These are phyloP conservation scores for Corymbia calophylla DNA, from an alignment of 441 rosid genomes.

Conservation along the genomic window DNA sequence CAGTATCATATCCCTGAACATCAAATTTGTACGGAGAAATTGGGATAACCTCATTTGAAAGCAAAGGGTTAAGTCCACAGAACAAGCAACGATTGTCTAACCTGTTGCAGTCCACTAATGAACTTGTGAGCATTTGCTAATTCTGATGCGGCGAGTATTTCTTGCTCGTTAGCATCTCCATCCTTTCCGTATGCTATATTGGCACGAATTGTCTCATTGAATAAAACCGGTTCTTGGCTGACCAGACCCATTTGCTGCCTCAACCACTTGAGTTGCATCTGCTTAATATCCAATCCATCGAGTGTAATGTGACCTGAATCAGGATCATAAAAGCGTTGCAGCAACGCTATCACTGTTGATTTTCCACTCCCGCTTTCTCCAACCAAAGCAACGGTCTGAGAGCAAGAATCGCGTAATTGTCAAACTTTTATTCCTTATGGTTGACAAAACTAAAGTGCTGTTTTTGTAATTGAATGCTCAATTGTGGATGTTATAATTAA, in stretches of 20 bases:
- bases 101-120: conserved; percentile 8
- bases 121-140: conserved; percentile 5
- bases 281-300: neutral
- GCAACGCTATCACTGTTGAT: neutral
- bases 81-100: neutral
- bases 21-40: neutral
- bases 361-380: conserved; percentile 9
- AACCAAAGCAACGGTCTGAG: conserved; percentile 2
- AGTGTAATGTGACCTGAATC: conserved; percentile 1
- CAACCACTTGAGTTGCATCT: conserved; percentile 2
- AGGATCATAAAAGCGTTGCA: conserved; percentile 4
- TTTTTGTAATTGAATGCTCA: neutral
- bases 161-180: neutral
- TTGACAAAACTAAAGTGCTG: neutral
- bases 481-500: neutral
- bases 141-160: neutral
- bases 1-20: conserved; percentile 1
- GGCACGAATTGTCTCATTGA: conserved; percentile 1
- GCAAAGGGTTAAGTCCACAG: neutral
- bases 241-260: conserved; percentile 12
- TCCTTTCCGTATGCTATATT: conserved; percentile 4
- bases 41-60: too few relatives aligned
- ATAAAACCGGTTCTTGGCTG: conserved; percentile 6
- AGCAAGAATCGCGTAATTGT: neutral
- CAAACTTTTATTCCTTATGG: neutral